Base-by-base conservation (phyloP, 2,329 filamentous ascomycete species). In the Calonectria ilicicola region DNA sequence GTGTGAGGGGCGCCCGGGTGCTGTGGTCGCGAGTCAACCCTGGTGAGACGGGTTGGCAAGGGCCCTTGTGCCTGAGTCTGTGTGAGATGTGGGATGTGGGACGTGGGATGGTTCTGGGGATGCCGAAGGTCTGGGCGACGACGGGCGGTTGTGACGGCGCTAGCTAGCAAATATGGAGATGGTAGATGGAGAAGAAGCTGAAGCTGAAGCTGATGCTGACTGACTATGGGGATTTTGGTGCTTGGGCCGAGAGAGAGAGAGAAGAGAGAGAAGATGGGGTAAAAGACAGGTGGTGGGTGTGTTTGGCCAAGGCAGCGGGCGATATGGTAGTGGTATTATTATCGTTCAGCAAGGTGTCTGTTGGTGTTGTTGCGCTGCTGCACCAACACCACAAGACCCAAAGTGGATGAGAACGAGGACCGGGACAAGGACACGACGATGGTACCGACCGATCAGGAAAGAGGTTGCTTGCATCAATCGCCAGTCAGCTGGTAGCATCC, bases 401-500 rank as follows among this genome's bases (percentile, higher is more conserved):
- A 70, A 62, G 44, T 53, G 63, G 68, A 35, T 14, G 32, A 10
- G 10, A 14, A 35, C 32, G 7, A 10, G 32, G 32, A 14, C 32
- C 7, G 7, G 32, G 32, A 14, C 10, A 10, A 35, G 32, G 32
- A 35, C 32, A 10, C 46, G 66, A 66, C 53, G 64, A 67, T 64
- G 64, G 53, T 67, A 56, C 56, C 69, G 56, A 21, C 44, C 64
- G 47, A 67, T 46, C 27, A 56, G 56, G 38, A 15, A 51, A 46
- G 46, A 40, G 21, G 64, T 67, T 74, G 73, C 72, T 78, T 71
- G 77, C 77, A 79, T 78, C 70, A 71, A 78, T 64, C 65, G 64
- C 58, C 60, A 72, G 74, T 75, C 69, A 70, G 76, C 75, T 72
- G 74, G 72, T 67, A 68, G 65, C 63, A 64, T 53, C 60, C 46